phyloP scores from a whole-genome alignment of 2,329 filamentous ascomycete genomes.

The Cercospora beticola region DNA sequence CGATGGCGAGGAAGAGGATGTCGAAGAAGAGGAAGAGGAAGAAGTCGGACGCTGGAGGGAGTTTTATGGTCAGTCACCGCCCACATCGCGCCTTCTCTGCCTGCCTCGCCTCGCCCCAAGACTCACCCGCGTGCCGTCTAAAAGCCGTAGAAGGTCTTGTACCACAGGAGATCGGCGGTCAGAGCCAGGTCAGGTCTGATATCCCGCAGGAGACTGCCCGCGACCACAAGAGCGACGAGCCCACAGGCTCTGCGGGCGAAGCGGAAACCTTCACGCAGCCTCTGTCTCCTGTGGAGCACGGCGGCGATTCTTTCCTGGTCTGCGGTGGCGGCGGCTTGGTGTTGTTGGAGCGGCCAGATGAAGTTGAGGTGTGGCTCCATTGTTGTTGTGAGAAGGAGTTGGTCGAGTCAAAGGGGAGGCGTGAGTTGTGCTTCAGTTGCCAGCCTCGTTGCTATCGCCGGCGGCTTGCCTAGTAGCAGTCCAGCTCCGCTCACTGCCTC shows the following conservation, averaged over 20 bases:
- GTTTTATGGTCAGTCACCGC: background rate
- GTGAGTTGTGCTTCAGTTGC: background rate
- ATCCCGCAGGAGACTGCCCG: background rate
- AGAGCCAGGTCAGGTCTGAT: background rate
- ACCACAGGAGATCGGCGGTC: constrained; percentile 5
- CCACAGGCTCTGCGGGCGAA: constrained; percentile 1
- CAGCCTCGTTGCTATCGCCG: background rate
- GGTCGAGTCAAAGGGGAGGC: background rate
- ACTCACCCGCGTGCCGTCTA: background rate
- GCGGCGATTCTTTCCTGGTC: background rate
- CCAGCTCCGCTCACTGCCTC: background rate
- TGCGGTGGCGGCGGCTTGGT: background rate
- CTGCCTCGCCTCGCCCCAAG: background rate
- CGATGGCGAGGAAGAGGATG: background rate
- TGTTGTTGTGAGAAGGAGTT: background rate
- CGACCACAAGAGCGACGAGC: background rate
- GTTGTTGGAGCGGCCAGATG: background rate
- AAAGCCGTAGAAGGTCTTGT: background rate
- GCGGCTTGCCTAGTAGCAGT: background rate
- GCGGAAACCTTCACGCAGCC: background rate
- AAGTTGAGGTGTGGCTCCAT: constrained; percentile 1
- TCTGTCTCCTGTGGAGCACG: background rate
- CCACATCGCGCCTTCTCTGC: background rate
- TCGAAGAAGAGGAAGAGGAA: background rate
- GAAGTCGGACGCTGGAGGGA: background rate